phyloP scores from a whole-genome alignment of 2,329 filamentous ascomycete genomes.

The Cercospora beticola region DNA sequence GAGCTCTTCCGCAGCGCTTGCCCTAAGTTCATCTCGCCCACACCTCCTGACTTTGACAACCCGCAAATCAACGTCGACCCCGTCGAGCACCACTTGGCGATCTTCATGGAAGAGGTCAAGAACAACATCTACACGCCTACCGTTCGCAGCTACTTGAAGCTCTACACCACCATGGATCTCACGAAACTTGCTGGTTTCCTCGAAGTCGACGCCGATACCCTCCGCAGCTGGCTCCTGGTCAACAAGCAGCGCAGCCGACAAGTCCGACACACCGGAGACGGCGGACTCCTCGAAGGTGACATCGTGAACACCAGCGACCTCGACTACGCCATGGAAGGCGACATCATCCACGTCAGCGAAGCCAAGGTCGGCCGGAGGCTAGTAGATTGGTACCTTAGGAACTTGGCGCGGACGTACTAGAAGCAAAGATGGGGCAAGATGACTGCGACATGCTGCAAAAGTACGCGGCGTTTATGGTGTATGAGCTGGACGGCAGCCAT shows the following conservation, averaged over 20 bases:
- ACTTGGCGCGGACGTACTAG: constrained; percentile 92
- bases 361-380: constrained; percentile 96
- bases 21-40: constrained; percentile 99
- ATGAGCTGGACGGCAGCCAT: constrained; percentile 13
- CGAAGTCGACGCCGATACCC: constrained; percentile 92
- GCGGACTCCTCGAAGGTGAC: constrained; percentile 86
- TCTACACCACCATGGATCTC: constrained; percentile 99
- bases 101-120: constrained; percentile 99
- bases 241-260: constrained; percentile 99
- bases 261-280: constrained; percentile 80
- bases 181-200: constrained; percentile 98
- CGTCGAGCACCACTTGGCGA: constrained; percentile 90
- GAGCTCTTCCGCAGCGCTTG: constrained; percentile 97
- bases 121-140: constrained; percentile 98
- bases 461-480: constrained; percentile 18
- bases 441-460: constrained; percentile 9
- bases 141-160: constrained; percentile 95
- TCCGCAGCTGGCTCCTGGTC: constrained; percentile 88
- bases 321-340: constrained; percentile 94
- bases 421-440: not conserved
- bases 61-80: constrained; percentile 94
- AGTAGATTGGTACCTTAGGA: constrained; percentile 98
- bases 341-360: constrained; percentile 97
- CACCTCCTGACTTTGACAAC: constrained; percentile 96
- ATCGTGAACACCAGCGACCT: constrained; percentile 90